Conservation (phyloP, 164 flowering plant genomes). For the Liriodendron chinense region DNA sequence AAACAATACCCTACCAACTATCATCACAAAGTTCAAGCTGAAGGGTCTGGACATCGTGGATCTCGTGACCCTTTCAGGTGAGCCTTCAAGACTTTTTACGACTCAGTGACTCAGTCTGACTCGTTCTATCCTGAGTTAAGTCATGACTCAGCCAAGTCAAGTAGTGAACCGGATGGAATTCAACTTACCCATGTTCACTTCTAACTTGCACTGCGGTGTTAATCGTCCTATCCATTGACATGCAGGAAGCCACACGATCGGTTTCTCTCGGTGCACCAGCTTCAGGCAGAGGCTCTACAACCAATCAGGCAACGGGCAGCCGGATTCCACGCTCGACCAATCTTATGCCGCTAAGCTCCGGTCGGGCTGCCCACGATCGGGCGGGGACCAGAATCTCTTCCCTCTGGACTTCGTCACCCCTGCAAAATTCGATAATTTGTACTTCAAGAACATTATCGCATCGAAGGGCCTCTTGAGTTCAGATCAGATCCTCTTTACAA, state of each 20-base stretch:
- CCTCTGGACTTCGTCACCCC: slow-evolving; percentile 67
- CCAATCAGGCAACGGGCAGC: slow-evolving; percentile 72
- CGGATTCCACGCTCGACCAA: slow-evolving; percentile 60
- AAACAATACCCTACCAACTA: slow-evolving; percentile 88
- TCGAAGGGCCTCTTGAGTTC: slow-evolving; percentile 74
- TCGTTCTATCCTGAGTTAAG: too few relatives aligned
- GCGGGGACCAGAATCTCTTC: slow-evolving; percentile 86
- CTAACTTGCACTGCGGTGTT: not conserved
- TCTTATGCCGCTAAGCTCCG: slow-evolving; percentile 65
- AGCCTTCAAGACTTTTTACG: not conserved
- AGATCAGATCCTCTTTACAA: slow-evolving; percentile 70
- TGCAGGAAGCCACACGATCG: slow-evolving; percentile 96
- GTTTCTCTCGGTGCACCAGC: slow-evolving; percentile 78
- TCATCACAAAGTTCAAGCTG: slow-evolving; percentile 78
- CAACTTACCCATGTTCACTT: too few relatives aligned
- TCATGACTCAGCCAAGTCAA: too few relatives aligned
- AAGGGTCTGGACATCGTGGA: slow-evolving; percentile 74
- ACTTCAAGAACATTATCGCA: slow-evolving; percentile 78
- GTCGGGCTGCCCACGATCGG: slow-evolving; percentile 72
- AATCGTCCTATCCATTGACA: not conserved
- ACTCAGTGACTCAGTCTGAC: too few relatives aligned
- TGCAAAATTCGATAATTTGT: slow-evolving; percentile 67
- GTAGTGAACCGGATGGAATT: too few relatives aligned
- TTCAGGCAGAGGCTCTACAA: slow-evolving; percentile 96
- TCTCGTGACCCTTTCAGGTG: slow-evolving; percentile 92